These are phyloP conservation scores for Sporothrix globosa DNA, from an alignment of 2,329 filamentous ascomycete genomes.

Conservation along the genomic window DNA sequence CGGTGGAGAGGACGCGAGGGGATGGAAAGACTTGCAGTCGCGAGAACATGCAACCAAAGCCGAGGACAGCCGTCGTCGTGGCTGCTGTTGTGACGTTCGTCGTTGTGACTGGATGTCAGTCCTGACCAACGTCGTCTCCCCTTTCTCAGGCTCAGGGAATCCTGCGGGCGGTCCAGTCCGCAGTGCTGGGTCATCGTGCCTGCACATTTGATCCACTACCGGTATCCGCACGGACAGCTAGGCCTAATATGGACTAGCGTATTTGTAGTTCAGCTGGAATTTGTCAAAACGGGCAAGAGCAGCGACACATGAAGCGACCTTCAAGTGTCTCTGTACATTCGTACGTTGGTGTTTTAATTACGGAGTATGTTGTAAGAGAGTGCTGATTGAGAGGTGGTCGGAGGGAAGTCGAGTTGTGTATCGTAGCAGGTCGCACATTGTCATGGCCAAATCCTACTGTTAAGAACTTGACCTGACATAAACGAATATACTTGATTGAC, in stretches of 20 bases:
- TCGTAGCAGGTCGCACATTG: too few species aligned
- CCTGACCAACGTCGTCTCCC: not conserved
- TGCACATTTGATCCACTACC: slow-evolving; percentile 26
- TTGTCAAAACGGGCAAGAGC: not conserved
- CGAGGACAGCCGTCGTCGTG: too few species aligned
- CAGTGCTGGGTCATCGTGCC: slow-evolving; percentile 18
- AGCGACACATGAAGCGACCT: not conserved
- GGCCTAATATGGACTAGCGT: not conserved
- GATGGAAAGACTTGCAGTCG: not conserved
- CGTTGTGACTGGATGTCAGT: not conserved
- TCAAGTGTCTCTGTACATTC: too few species aligned
- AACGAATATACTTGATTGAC: too few species aligned
- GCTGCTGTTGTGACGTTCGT: not conserved
- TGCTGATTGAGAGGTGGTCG: too few species aligned
- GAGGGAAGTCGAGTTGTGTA: too few species aligned
- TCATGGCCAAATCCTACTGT: too few species aligned
- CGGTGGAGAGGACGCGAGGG: not conserved
- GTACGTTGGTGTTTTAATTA: too few species aligned
- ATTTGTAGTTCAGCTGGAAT: slow-evolving; percentile 6
- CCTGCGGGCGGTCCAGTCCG: slow-evolving; percentile 27
- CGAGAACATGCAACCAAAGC: not conserved
- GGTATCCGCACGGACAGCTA: slow-evolving; percentile 3
- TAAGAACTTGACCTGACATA: too few species aligned
- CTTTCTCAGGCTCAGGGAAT: not conserved
- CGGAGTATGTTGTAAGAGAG: too few species aligned